Evolutionary conservation across 345 rosid species (phyloP).

Genomic region (Dipteronia dyeriana): DNA sequence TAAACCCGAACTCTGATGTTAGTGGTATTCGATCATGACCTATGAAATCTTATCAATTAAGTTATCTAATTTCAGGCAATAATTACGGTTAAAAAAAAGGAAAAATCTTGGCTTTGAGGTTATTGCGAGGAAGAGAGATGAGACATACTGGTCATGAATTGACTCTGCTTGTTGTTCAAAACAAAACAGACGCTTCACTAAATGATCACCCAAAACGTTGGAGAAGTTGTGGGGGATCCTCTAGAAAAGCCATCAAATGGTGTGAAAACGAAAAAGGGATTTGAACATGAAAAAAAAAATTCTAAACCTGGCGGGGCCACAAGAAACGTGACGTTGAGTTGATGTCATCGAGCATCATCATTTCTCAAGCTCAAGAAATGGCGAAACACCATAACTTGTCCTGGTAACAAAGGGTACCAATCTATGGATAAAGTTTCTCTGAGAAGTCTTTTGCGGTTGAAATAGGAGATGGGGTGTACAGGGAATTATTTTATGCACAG

Average conservation of each 20-base stretch:
- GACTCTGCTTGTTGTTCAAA: too few relatives aligned
- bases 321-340: neutral
- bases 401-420: neutral
- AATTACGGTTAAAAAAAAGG: too few relatives aligned
- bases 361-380: neutral
- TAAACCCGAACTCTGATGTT: neutral
- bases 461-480: neutral
- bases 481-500: too few relatives aligned
- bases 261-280: neutral
- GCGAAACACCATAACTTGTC: neutral
- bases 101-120: too few relatives aligned
- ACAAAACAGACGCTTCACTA: too few relatives aligned
- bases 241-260: neutral
- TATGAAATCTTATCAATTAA: too few relatives aligned
- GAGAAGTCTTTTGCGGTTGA: neutral
- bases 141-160: too few relatives aligned
- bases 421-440: neutral
- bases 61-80: neutral
- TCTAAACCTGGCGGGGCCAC: neutral
- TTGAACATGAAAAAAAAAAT: neutral
- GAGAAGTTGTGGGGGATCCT: too few relatives aligned
- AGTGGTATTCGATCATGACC: too few relatives aligned
- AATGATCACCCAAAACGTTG: too few relatives aligned
- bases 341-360: neutral
- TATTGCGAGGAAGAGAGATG: too few relatives aligned